Evolutionary conservation across 192 early-diverging fungal species (phyloP).

Genomic region (Helicostylum pulchrum): DNA sequence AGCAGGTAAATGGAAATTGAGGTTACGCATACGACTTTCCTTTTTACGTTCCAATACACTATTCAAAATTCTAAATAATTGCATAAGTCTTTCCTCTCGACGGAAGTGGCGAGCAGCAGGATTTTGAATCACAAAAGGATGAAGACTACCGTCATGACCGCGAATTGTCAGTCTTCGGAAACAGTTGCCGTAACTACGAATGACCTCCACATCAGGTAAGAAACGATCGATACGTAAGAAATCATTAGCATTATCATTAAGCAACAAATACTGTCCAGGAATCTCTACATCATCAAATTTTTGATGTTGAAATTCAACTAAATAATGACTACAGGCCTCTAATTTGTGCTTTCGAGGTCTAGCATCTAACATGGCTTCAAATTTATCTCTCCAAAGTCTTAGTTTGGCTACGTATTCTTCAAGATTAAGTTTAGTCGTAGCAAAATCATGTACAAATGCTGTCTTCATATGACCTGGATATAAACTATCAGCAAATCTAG

Average conservation of each 20-base stretch:
- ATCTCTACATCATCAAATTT: slow-evolving; percentile 99
- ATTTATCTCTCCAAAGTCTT: slow-evolving; percentile 90
- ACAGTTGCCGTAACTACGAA: slow-evolving; percentile 72
- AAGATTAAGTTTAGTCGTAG: slow-evolving; percentile 79
- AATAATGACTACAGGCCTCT: slow-evolving; percentile 85
- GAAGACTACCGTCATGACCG: slow-evolving; percentile 85
- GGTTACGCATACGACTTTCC: slow-evolving; percentile 76
- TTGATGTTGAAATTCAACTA: slow-evolving; percentile 97
- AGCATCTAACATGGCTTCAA: slow-evolving; percentile 81
- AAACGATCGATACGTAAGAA: slow-evolving; percentile 96
- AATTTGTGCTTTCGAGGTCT: slow-evolving; percentile 81
- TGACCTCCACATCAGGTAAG: slow-evolving; percentile 83
- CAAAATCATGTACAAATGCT: slow-evolving; percentile 92
- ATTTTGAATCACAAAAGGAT: slow-evolving; percentile 94
- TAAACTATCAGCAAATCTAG: slow-evolving; percentile 87
- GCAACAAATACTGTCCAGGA: slow-evolving; percentile 91
- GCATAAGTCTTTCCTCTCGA: slow-evolving; percentile 93
- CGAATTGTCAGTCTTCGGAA: slow-evolving; percentile 81
- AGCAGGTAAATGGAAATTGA: slow-evolving; percentile 82
- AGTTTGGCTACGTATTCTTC: slow-evolving; percentile 81
- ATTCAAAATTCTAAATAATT: slow-evolving; percentile 92
- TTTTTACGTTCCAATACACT: slow-evolving; percentile 76
- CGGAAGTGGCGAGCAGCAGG: slow-evolving; percentile 85
- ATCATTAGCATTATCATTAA: slow-evolving; percentile 76
- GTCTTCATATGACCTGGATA: slow-evolving; percentile 71